phyloP scores from a whole-genome alignment of 2,329 filamentous ascomycete genomes.

The Lasiodiplodia citricola region DNA sequence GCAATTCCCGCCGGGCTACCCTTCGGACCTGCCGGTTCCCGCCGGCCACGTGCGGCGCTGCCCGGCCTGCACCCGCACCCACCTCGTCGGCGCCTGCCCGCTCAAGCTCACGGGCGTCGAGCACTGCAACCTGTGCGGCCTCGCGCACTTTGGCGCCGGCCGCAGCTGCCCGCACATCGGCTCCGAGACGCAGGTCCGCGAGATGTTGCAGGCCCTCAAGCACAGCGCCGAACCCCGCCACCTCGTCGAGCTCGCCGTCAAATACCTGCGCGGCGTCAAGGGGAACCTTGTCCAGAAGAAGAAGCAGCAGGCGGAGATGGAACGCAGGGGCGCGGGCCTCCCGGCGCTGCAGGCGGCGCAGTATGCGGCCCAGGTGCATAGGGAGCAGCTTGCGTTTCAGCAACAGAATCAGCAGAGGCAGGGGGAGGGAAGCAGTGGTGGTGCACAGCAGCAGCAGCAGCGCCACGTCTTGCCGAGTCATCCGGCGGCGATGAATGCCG shows the following conservation, averaged over 20 bases:
- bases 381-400: neutral
- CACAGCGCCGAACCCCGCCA: conserved; percentile 61
- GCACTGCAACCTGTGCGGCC: conserved; percentile 68
- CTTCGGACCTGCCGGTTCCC: conserved; percentile 33
- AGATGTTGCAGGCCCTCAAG: conserved; percentile 68
- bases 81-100: conserved; percentile 64
- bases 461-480: neutral
- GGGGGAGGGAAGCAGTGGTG: neutral
- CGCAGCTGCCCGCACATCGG: conserved; percentile 67
- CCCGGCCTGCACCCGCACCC: conserved; percentile 59
- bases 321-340: neutral
- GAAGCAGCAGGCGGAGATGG: conserved; percentile 39
- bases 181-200: conserved; percentile 66
- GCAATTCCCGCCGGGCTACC: conserved; percentile 37
- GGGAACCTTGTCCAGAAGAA: conserved; percentile 60
- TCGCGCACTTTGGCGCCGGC: conserved; percentile 62
- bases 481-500: neutral
- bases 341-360: neutral
- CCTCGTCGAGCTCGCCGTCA: conserved; percentile 59
- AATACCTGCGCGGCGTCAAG: conserved; percentile 63
- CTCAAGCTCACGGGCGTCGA: conserved; percentile 65
- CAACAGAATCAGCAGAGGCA: neutral
- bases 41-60: conserved; percentile 47
- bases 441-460: neutral
- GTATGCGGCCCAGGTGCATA: neutral